phyloP scores from a whole-genome alignment of 2,329 filamentous ascomycete species.

The Cadophora malorum region DNA sequence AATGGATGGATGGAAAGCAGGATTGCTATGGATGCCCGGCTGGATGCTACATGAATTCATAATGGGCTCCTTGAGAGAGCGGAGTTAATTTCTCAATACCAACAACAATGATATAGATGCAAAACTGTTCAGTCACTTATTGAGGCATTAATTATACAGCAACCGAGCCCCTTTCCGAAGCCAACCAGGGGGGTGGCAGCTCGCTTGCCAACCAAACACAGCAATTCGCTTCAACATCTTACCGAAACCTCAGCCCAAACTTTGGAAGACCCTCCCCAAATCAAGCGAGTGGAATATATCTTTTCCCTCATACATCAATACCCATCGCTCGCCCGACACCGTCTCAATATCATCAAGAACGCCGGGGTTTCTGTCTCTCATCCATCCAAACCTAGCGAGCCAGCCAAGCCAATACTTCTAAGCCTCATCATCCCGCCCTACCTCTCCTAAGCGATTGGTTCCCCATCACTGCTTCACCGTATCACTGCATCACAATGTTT shows the following conservation, averaged over 20 bases:
- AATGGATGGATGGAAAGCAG: constrained; percentile 4
- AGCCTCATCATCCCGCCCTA: neutral
- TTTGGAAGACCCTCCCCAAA: too few species aligned
- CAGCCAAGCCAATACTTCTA: neutral
- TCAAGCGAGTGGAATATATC: neutral
- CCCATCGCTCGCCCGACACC: neutral
- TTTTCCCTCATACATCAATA: neutral
- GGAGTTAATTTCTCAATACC: neutral
- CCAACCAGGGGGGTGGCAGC: neutral
- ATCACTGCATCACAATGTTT: neutral
- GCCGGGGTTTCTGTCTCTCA: neutral
- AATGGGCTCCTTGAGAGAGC: neutral
- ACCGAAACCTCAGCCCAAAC: too few species aligned
- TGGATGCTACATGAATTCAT: constrained; percentile 14
- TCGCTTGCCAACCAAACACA: neutral
- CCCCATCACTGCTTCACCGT: too few species aligned
- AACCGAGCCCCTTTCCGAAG: neutral
- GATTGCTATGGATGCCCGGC: neutral
- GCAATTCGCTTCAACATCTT: neutral
- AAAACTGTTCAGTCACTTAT: neutral
- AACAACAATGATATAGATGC: constrained; percentile 14
- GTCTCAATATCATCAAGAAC: neutral
- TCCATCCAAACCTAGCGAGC: neutral
- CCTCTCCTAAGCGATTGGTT: neutral
- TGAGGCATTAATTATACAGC: neutral